Percentiles rank a stretch among this genome's conserved stretches.
Conservation (phyloP, 495 filamentous ascomycete species). For the Talaromyces ruber region DNA sequence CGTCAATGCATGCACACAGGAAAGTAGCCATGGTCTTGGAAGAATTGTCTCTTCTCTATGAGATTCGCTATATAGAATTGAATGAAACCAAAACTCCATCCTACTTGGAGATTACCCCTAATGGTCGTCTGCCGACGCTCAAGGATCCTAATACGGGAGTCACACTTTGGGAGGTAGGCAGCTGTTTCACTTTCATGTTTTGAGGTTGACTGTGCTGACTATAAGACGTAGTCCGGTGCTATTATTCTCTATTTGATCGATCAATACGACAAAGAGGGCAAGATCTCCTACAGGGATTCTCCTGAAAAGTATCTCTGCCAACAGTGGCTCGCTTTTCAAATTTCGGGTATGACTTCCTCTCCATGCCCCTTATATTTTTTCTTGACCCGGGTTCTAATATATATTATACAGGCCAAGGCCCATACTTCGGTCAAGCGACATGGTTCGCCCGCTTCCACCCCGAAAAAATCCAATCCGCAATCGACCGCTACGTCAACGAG, state of each 20-base stretch:
- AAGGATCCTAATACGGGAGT: conserved; percentile 34
- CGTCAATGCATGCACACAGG: neutral
- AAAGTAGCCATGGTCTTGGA: conserved; percentile 77
- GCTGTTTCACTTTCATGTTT: neutral
- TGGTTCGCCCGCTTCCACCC: conserved; percentile 37
- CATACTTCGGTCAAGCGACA: conserved; percentile 27
- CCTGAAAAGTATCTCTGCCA: conserved; percentile 21
- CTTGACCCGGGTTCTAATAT: neutral
- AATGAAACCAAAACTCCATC: conserved; percentile 66
- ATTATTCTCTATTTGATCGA: conserved; percentile 40
- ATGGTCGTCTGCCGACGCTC: conserved; percentile 80
- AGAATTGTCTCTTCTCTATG: conserved; percentile 64
- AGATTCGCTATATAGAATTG: conserved; percentile 53
- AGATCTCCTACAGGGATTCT: conserved; percentile 25
- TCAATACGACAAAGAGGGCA: conserved; percentile 35
- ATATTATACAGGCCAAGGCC: conserved; percentile 17
- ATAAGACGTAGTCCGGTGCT: conserved; percentile 30
- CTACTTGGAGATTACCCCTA: conserved; percentile 85
- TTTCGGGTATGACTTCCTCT: conserved; percentile 10
- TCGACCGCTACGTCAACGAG: conserved; percentile 39
- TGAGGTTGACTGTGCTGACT: neutral
- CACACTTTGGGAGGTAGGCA: conserved; percentile 23
- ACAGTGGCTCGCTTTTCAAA: conserved; percentile 34
- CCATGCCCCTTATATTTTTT: neutral
- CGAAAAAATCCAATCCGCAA: conserved; percentile 34